Evolutionary conservation across 192 early-diverging fungal species (phyloP).

Genomic region (Paraglomus brasilianum): DNA sequence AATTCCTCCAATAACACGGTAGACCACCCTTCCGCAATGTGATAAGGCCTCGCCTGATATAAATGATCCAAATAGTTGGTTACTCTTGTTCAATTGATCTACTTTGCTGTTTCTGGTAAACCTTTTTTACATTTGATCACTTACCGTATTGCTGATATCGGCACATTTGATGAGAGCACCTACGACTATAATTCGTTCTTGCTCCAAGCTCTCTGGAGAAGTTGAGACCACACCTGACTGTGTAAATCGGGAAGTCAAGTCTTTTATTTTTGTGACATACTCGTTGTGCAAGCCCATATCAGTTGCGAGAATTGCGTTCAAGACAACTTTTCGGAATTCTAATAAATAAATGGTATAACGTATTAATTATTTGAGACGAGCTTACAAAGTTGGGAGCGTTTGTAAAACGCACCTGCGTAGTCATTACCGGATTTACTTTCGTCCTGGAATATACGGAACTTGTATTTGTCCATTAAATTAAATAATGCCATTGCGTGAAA

Average conservation of each 20-base stretch:
- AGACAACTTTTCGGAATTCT: conserved; percentile 70
- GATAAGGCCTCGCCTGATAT: conserved; percentile 62
- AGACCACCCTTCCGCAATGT: conserved; percentile 67
- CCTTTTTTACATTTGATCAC: not conserved
- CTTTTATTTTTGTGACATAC: conserved; percentile 71
- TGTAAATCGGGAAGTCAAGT: conserved; percentile 55
- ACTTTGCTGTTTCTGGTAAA: too few relatives aligned
- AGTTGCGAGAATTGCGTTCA: conserved; percentile 73
- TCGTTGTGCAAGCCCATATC: conserved; percentile 82
- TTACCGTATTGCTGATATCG: conserved; percentile 76
- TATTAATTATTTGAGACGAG: not conserved
- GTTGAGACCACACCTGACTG: conserved; percentile 35
- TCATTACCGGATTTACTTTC: conserved; percentile 29
- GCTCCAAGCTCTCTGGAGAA: conserved; percentile 45
- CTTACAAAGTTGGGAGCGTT: not conserved
- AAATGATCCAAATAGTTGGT: not conserved
- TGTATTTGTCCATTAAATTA: conserved; percentile 59
- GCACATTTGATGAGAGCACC: conserved; percentile 79
- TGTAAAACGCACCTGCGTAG: conserved; percentile 14
- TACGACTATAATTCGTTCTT: conserved; percentile 64
- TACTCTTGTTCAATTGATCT: not conserved
- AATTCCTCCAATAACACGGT: conserved; percentile 69
- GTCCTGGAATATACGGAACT: conserved; percentile 48
- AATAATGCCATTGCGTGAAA: conserved; percentile 83
- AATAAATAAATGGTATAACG: conserved; percentile 17